phyloP scores from a whole-genome alignment of 2,329 filamentous ascomycete genomes.

The Colletotrichum liaoningense region DNA sequence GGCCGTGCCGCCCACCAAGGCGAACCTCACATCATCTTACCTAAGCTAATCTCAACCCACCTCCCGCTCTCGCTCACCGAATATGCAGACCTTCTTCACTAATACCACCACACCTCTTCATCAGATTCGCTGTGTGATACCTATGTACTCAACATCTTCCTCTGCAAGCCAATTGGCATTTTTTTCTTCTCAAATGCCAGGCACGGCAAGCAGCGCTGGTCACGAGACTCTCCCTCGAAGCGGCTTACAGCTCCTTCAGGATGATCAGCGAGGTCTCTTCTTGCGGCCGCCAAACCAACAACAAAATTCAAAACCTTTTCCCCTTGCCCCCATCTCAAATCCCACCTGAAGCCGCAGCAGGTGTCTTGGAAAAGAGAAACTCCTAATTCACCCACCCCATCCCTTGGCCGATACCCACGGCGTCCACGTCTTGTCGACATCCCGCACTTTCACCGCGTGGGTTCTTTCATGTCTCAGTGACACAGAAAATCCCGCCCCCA shows the following conservation, averaged over 20 bases:
- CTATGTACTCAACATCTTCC: not conserved
- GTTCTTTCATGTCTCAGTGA: not conserved
- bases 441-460: not conserved
- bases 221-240: not conserved
- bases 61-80: not conserved
- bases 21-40: conserved; percentile 13
- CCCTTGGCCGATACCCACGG: conserved; percentile 1
- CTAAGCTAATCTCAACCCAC: conserved; percentile 13
- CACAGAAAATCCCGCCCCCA: not conserved
- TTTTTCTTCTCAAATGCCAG: not conserved
- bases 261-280: not conserved
- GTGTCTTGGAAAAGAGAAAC: not conserved
- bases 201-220: not conserved
- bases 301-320: not conserved
- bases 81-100: conserved; percentile 13
- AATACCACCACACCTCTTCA: conserved; percentile 4
- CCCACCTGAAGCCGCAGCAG: not conserved
- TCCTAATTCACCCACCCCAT: not conserved
- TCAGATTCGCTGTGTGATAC: not conserved
- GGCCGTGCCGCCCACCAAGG: conserved; percentile 24
- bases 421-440: not conserved
- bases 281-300: not conserved
- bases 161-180: not conserved
- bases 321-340: not conserved
- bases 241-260: not conserved